These are phyloP conservation scores for Daphne laureola DNA, from an alignment of 441 rosid species.

Conservation along the genomic window DNA sequence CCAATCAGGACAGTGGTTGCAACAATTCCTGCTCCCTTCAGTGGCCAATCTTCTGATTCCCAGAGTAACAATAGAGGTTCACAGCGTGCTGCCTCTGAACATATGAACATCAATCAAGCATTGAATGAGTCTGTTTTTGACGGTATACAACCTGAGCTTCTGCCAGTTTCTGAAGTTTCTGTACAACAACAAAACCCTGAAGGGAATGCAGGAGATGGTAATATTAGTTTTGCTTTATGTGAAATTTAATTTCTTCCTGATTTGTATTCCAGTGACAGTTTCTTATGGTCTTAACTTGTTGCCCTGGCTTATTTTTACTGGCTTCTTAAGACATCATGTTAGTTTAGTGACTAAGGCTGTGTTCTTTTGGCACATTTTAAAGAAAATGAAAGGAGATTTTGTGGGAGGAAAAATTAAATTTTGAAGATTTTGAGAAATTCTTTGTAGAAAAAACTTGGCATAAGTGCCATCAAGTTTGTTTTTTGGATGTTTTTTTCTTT, in stretches of 20 bases:
- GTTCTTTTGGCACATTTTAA: no score
- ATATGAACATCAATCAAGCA: slow-evolving; percentile 29
- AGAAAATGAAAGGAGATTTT: no score
- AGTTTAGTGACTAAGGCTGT: background rate
- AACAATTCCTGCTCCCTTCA: slow-evolving; percentile 45
- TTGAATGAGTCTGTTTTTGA: slow-evolving; percentile 27
- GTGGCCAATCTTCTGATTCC: slow-evolving; percentile 48
- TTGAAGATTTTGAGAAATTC: no score
- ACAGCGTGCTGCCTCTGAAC: slow-evolving; percentile 37
- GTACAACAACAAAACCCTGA: slow-evolving; percentile 27
- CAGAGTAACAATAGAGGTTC: slow-evolving; percentile 36
- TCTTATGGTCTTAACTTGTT: background rate
- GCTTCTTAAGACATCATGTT: background rate
- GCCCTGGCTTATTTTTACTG: slow-evolving; percentile 7
- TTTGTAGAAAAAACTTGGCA: no score
- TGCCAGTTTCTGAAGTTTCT: slow-evolving; percentile 26
- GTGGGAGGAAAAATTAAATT: no score
- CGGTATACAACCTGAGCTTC: slow-evolving; percentile 31
- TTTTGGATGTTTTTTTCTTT: no score
- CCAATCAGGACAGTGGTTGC: slow-evolving; percentile 67
- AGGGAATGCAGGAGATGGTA: slow-evolving; percentile 41
- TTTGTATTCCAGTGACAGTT: background rate
- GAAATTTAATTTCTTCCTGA: slow-evolving; percentile 2
- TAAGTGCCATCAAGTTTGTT: no score
- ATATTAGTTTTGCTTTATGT: slow-evolving; percentile 9